These are phyloP conservation scores for Saprolegnia parasitica DNA, from an alignment of 352 stramenopile species.

Conservation along the genomic window DNA sequence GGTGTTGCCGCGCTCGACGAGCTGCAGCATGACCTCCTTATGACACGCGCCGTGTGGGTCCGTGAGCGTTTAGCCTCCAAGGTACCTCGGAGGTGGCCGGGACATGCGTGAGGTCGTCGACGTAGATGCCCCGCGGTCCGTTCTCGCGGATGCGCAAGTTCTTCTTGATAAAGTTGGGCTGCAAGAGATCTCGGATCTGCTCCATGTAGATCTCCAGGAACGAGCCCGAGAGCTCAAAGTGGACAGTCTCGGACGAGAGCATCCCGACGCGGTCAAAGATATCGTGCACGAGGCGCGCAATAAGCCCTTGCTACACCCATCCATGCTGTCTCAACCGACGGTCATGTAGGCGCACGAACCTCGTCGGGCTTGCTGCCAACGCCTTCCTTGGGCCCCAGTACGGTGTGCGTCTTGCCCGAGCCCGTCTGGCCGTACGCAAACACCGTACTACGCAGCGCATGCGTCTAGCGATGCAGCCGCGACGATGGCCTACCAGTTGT, in stretches of 20 bases:
- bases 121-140: conserved; percentile 55
- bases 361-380: conserved; percentile 51
- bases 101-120: conserved; percentile 66
- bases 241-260: conserved; percentile 27
- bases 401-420: conserved; percentile 64
- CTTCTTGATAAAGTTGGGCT: conserved; percentile 23
- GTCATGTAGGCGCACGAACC: not conserved
- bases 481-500: conserved; percentile 53
- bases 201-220: conserved; percentile 90
- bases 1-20: conserved; percentile 53
- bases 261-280: conserved; percentile 40
- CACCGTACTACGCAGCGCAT: conserved; percentile 37
- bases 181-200: conserved; percentile 70
- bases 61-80: not conserved
- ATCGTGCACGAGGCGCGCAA: conserved; percentile 52
- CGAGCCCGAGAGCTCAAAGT: conserved; percentile 54
- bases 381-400: conserved; percentile 61
- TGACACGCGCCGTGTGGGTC: no score
- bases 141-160: conserved; percentile 75
- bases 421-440: conserved; percentile 54
- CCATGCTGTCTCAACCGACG: not conserved
- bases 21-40: conserved; percentile 49
- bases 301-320: conserved; percentile 42
- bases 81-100: conserved; percentile 11
- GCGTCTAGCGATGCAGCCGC: not conserved